phyloP scores from a whole-genome alignment of 2,329 filamentous ascomycete species.

The Aspergillus sp. region DNA sequence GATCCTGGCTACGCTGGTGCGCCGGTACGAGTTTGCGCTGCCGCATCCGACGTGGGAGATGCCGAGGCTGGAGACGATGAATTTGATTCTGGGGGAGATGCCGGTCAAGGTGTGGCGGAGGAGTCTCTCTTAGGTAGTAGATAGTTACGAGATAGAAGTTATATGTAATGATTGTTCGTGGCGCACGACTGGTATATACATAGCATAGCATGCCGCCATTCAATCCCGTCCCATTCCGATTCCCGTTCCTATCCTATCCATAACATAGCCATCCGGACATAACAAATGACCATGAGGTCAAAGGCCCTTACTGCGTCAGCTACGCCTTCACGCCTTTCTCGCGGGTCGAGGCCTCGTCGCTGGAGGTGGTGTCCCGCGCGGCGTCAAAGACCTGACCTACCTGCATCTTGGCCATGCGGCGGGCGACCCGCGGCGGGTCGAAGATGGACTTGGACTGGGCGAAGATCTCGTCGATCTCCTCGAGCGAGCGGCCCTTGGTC shows the following conservation, averaged over 20 bases:
- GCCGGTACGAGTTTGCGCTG: slow-evolving; percentile 32
- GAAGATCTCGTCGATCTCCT: slow-evolving; percentile 44
- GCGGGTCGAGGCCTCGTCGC: too few species aligned
- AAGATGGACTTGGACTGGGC: slow-evolving; percentile 29
- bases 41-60: slow-evolving; percentile 25
- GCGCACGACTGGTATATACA: not conserved
- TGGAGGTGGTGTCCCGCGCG: too few species aligned
- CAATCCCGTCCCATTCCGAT: too few species aligned
- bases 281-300: too few species aligned
- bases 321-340: too few species aligned
- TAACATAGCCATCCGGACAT: too few species aligned
- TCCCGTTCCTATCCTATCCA: too few species aligned
- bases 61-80: slow-evolving; percentile 28
- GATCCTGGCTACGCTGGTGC: slow-evolving; percentile 39
- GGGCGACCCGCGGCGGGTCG: slow-evolving; percentile 25
- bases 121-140: too few species aligned
- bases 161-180: not conserved
- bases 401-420: slow-evolving; percentile 15
- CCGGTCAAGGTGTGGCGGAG: slow-evolving; percentile 31
- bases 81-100: slow-evolving; percentile 31
- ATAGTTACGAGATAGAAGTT: not conserved
- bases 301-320: too few species aligned
- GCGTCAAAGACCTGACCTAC: too few species aligned
- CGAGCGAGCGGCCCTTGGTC: slow-evolving; percentile 35
- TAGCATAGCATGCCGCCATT: not conserved